Evolutionary conservation across 352 stramenopile species (phyloP).

Genomic region (Pythium utonaiense): DNA sequence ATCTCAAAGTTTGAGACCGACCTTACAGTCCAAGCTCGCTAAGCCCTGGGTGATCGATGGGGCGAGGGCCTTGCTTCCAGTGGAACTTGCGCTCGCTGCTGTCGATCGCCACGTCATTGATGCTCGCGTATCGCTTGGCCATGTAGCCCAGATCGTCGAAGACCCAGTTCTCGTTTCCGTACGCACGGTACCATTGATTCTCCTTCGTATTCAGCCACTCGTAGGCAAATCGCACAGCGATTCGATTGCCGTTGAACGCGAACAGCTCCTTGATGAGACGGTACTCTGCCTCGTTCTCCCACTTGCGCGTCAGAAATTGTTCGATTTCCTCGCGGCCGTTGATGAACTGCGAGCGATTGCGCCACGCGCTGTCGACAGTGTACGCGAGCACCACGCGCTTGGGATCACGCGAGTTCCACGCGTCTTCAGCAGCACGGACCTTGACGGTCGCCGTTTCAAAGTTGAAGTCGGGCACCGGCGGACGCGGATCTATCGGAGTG

Average conservation of each 20-base stretch:
- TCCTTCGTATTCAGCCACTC: constrained; percentile 56
- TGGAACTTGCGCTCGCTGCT: constrained; percentile 68
- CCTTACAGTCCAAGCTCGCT: constrained; percentile 22
- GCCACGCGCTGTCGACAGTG: constrained; percentile 74
- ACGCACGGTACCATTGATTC: constrained; percentile 76
- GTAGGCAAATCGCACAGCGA: constrained; percentile 88
- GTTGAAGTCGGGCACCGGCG: constrained; percentile 77
- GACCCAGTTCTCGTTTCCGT: constrained; percentile 90
- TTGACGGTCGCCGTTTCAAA: constrained; percentile 71
- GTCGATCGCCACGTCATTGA: constrained; percentile 83
- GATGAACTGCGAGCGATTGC: constrained; percentile 84
- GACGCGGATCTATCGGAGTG: constrained; percentile 12
- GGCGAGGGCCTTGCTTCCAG: constrained; percentile 50
- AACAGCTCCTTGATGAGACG: constrained; percentile 90
- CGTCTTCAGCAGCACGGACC: constrained; percentile 83
- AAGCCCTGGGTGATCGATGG: constrained; percentile 28
- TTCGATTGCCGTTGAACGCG: constrained; percentile 72
- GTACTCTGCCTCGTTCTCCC: constrained; percentile 72
- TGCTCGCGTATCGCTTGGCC: constrained; percentile 79
- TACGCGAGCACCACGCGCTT: constrained; percentile 78
- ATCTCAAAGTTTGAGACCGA: too few species aligned
- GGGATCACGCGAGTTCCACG: constrained; percentile 84
- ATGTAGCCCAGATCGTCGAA: constrained; percentile 83
- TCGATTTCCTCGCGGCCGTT: constrained; percentile 71
- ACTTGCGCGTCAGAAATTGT: constrained; percentile 76